Conservation (phyloP, 2,329 filamentous ascomycete species). For the Colletotrichum melonis region DNA sequence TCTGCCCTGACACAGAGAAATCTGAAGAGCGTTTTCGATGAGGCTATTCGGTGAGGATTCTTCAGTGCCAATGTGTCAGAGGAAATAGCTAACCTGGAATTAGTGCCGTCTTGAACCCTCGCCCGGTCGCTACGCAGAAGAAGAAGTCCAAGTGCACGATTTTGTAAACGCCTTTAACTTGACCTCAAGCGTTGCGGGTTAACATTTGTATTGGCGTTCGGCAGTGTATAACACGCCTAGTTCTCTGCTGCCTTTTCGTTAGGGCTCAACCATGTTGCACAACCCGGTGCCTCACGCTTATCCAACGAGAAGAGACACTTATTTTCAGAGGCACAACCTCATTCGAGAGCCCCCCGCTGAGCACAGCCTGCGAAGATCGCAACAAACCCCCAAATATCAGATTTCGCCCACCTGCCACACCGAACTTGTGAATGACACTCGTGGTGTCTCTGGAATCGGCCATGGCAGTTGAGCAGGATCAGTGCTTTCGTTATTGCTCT, state of each 20-base stretch:
- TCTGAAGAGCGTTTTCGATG: constrained; percentile 98
- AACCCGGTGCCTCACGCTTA: constrained; percentile 14
- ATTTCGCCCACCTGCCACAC: neutral
- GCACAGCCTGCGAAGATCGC: constrained; percentile 16
- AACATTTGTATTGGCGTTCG: constrained; percentile 28
- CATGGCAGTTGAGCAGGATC: neutral
- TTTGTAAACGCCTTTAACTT: constrained; percentile 59
- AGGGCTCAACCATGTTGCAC: constrained; percentile 28
- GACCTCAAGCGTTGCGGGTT: constrained; percentile 19
- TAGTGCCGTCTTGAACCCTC: constrained; percentile 79
- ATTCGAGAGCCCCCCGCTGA: constrained; percentile 5
- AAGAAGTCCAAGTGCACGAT: constrained; percentile 78
- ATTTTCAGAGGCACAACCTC: constrained; percentile 15
- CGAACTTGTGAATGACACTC: neutral
- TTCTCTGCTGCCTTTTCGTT: constrained; percentile 18
- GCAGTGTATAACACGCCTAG: constrained; percentile 17
- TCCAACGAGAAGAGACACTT: constrained; percentile 7
- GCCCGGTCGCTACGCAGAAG: constrained; percentile 66
- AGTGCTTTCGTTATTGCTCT: constrained; percentile 14
- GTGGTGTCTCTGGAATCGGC: neutral
- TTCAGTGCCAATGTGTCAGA: constrained; percentile 41
- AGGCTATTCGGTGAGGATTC: constrained; percentile 87
- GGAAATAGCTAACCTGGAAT: constrained; percentile 38
- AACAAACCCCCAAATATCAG: constrained; percentile 8
- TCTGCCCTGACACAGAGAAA: constrained; percentile 97